These are phyloP conservation scores for Linum trigynum DNA, from an alignment of 345 rosid species.

Conservation along the genomic window DNA sequence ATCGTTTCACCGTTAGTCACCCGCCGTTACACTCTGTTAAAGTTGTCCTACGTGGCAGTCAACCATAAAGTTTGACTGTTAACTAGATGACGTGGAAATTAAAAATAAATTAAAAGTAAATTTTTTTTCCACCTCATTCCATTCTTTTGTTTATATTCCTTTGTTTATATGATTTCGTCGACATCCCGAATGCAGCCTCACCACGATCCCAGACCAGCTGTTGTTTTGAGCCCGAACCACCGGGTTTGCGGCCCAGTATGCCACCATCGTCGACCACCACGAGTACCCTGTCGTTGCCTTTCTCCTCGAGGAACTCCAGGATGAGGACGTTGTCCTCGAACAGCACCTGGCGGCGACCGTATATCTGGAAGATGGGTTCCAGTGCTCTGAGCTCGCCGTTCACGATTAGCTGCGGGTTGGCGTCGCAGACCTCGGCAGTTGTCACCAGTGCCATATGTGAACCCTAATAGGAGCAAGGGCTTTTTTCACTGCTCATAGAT, in stretches of 20 bases:
- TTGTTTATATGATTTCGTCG: constrained; percentile 43
- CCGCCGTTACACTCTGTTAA: no score
- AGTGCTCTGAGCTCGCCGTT: constrained; percentile 71
- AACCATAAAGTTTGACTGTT: no score
- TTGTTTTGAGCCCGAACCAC: constrained; percentile 85
- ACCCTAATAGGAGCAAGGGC: not conserved
- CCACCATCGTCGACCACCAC: constrained; percentile 86
- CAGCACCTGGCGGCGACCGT: constrained; percentile 68
- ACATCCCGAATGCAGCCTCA: constrained; percentile 76
- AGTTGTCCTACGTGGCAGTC: no score
- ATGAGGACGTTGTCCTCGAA: constrained; percentile 76
- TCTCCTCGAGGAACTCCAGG: constrained; percentile 77
- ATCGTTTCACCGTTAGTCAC: no score
- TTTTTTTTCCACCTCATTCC: no score
- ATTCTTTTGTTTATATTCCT: no score
- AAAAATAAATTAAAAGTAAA: no score
- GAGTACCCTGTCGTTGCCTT: constrained; percentile 77
- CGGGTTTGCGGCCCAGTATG: constrained; percentile 66
- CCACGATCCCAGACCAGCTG: constrained; percentile 81
- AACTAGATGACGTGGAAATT: no score
- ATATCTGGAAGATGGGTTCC: constrained; percentile 61
- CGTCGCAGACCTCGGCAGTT: constrained; percentile 81
- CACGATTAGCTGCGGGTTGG: constrained; percentile 59
- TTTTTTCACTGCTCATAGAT: no score
- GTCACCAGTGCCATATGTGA: constrained; percentile 65